phyloP scores from a whole-genome alignment of 306 rosid species.

The Fragaria iinumae region DNA sequence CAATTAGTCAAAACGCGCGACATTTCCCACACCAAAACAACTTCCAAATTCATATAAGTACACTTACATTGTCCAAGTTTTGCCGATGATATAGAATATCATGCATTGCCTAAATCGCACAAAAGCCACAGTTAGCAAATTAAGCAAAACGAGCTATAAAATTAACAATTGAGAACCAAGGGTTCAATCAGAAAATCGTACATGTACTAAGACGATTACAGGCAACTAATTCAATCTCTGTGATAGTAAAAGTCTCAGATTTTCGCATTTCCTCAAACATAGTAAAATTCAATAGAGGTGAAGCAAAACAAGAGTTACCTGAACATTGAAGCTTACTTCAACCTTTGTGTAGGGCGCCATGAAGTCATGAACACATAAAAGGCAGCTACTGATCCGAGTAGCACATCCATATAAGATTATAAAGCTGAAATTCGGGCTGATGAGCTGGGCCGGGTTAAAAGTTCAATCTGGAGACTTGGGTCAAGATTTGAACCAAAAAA shows the following conservation, averaged over 20 bases:
- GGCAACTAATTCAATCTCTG: neutral
- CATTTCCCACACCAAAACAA: too few relatives aligned
- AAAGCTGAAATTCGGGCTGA: neutral
- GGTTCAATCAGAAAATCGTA: neutral
- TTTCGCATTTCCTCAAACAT: neutral
- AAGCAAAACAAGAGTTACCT: conserved; percentile 37
- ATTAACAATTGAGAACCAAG: neutral
- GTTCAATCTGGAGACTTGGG: too few relatives aligned
- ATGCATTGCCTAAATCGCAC: too few relatives aligned
- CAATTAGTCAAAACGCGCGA: too few relatives aligned
- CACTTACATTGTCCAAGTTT: too few relatives aligned
- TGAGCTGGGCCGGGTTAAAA: neutral
- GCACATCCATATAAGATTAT: conserved; percentile 46
- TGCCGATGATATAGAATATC: too few relatives aligned
- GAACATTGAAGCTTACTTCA: conserved; percentile 92
- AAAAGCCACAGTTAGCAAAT: conserved; percentile 14
- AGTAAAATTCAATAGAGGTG: neutral
- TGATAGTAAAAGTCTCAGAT: neutral
- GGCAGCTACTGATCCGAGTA: too few relatives aligned
- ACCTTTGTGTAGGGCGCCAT: conserved; percentile 84
- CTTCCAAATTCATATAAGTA: too few relatives aligned
- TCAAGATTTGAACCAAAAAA: too few relatives aligned
- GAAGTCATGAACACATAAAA: conserved; percentile 61
- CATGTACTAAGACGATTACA: neutral
- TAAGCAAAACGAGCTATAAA: neutral